Conservation (phyloP, 495 filamentous ascomycete genomes). For the Eremomyces bilateralis region DNA sequence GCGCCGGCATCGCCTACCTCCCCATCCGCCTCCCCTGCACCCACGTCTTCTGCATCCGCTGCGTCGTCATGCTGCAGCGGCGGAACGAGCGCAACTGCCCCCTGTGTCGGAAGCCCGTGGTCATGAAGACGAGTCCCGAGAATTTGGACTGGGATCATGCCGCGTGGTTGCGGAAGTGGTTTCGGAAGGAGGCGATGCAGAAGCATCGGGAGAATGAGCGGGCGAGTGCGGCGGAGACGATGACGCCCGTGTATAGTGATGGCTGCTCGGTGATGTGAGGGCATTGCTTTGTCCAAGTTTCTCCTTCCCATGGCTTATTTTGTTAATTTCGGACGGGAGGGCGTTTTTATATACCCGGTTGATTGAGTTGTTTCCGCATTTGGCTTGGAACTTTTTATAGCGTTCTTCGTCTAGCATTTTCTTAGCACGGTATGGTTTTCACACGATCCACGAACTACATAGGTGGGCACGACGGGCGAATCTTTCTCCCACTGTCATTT, state of each 20-base stretch:
- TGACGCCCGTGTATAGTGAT: conserved; percentile 23
- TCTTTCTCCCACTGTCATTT: too few relatives aligned
- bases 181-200: conserved; percentile 44
- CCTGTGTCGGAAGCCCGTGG: conserved; percentile 37
- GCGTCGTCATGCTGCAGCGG: conserved; percentile 47
- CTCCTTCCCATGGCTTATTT: too few relatives aligned
- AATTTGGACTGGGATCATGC: conserved; percentile 39
- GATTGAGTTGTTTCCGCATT: too few relatives aligned
- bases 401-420: too few relatives aligned
- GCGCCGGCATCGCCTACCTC: conserved; percentile 40
- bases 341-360: too few relatives aligned
- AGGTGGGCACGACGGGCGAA: too few relatives aligned
- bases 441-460: too few relatives aligned
- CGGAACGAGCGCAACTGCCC: conserved; percentile 37
- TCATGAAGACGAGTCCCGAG: conserved; percentile 34
- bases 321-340: too few relatives aligned
- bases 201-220: conserved; percentile 36
- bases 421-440: too few relatives aligned
- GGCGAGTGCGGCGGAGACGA: conserved; percentile 30
- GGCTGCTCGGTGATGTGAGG: conserved; percentile 23
- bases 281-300: too few relatives aligned
- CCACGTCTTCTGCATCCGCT: conserved; percentile 52
- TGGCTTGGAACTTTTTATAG: too few relatives aligned
- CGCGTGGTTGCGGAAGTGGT: conserved; percentile 41
- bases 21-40: conserved; percentile 42